These are phyloP conservation scores for Dentiscutata heterogama DNA, from an alignment of 371 early-diverging fungal genomes.

Conservation along the genomic window DNA sequence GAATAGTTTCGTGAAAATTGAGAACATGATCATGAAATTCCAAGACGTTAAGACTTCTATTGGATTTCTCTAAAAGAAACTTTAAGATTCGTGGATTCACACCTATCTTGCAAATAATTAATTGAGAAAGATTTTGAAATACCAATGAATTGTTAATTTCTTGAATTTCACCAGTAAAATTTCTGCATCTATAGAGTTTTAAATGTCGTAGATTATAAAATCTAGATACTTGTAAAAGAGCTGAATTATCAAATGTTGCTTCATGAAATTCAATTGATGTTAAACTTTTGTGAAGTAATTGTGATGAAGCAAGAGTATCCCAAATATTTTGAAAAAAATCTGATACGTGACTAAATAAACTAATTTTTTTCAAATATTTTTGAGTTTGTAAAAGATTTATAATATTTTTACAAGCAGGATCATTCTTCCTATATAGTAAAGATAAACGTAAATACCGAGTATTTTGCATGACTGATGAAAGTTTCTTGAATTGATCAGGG, in stretches of 20 bases:
- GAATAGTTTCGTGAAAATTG: not conserved
- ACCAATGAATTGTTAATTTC: not conserved
- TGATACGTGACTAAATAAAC: not conserved
- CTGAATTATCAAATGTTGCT: not conserved
- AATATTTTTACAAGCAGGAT: not conserved
- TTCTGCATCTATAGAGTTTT: not conserved
- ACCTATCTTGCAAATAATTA: not conserved
- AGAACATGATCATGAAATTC: not conserved
- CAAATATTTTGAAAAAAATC: not conserved
- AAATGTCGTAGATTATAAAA: conserved; percentile 9
- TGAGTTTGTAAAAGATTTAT: not conserved
- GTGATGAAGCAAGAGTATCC: not conserved
- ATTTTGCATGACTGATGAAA: not conserved
- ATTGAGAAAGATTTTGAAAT: not conserved
- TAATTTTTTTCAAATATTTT: conserved; percentile 8
- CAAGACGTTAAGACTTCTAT: not conserved
- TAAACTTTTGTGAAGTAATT: not conserved
- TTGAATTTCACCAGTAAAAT: not conserved
- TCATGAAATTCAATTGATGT: not conserved
- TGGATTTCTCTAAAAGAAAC: not conserved
- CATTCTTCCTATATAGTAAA: not conserved
- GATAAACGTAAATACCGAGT: not conserved
- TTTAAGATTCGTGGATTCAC: not conserved
- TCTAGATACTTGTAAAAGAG: not conserved
- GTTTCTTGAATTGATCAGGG: not conserved